Conservation (phyloP, 176 grass and related monocot genomes). For the Carex parvula region DNA sequence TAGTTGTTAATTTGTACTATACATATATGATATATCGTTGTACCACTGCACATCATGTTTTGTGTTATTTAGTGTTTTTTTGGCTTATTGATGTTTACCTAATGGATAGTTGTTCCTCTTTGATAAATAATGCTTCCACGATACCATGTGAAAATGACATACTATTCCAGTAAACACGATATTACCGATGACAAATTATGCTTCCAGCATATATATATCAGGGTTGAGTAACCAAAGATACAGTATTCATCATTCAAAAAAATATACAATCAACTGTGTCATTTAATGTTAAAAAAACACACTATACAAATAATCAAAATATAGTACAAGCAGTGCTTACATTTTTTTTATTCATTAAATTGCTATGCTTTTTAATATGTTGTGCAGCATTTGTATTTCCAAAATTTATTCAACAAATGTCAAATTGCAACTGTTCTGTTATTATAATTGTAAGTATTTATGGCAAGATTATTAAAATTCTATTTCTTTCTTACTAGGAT, state of each 20-base stretch:
- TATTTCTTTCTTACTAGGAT: constrained; percentile 42
- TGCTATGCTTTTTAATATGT: not conserved
- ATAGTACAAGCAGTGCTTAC: not conserved
- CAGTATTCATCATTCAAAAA: not conserved
- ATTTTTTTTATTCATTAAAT: not conserved
- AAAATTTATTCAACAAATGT: not conserved
- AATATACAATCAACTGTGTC: not conserved
- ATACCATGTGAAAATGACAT: not conserved
- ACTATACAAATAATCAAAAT: not conserved
- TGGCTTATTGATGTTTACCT: not conserved
- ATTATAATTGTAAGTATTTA: not conserved
- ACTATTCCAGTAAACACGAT: not conserved
- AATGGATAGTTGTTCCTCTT: not conserved
- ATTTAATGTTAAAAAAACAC: not conserved
- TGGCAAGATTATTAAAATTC: not conserved
- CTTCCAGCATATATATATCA: not conserved
- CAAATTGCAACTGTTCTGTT: not conserved
- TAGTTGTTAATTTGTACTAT: not conserved
- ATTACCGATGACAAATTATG: not conserved
- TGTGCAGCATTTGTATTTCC: not conserved
- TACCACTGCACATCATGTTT: not conserved
- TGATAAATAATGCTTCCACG: not conserved
- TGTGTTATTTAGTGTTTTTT: not conserved
- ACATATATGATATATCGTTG: not conserved
- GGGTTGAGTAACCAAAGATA: not conserved